phyloP scores from a whole-genome alignment of 345 rosid species.

The Rhodomyrtus tomentosa region DNA sequence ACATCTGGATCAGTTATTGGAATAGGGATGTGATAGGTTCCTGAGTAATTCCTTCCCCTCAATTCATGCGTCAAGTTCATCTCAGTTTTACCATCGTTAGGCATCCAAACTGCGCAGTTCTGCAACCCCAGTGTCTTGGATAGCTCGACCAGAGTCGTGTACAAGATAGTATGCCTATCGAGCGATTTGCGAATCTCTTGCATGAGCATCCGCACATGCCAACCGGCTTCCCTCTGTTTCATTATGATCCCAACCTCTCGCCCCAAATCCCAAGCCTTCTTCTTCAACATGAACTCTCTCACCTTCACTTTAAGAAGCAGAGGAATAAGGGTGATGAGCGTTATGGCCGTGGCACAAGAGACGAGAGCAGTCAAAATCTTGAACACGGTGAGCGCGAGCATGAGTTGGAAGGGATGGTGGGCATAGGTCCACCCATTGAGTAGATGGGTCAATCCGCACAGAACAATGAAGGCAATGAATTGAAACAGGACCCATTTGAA shows the following conservation, averaged over 20 bases:
- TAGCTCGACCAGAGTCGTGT: conserved; percentile 88
- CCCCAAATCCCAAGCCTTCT: conserved; percentile 82
- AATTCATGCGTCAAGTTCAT: conserved; percentile 72
- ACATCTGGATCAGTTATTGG: conserved; percentile 65
- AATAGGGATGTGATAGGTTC: conserved; percentile 21
- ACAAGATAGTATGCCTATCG: conserved; percentile 70
- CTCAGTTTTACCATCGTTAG: conserved; percentile 40
- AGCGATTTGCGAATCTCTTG: conserved; percentile 89
- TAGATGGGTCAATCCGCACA: conserved; percentile 95
- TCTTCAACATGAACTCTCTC: conserved; percentile 84
- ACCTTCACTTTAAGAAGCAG: conserved; percentile 90
- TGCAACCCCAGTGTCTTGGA: conserved; percentile 77
- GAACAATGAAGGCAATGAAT: conserved; percentile 95
- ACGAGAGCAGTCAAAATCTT: conserved; percentile 91
- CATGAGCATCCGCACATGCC: conserved; percentile 91
- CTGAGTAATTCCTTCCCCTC: conserved; percentile 30
- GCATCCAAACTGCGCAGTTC: conserved; percentile 98
- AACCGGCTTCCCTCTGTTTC: conserved; percentile 78
- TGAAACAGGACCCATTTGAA: conserved; percentile 95
- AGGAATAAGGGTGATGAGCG: conserved; percentile 82
- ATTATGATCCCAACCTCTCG: conserved; percentile 85
- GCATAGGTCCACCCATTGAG: conserved; percentile 89
- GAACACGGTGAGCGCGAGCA: conserved; percentile 84
- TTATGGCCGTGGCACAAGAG: conserved; percentile 91
- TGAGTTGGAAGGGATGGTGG: conserved; percentile 72